Percentiles rank a stretch among this genome's conserved stretches.
Evolutionary conservation across 2,329 filamentous ascomycete genomes (phyloP).

Genomic region (Colletotrichum spinosum): DNA sequence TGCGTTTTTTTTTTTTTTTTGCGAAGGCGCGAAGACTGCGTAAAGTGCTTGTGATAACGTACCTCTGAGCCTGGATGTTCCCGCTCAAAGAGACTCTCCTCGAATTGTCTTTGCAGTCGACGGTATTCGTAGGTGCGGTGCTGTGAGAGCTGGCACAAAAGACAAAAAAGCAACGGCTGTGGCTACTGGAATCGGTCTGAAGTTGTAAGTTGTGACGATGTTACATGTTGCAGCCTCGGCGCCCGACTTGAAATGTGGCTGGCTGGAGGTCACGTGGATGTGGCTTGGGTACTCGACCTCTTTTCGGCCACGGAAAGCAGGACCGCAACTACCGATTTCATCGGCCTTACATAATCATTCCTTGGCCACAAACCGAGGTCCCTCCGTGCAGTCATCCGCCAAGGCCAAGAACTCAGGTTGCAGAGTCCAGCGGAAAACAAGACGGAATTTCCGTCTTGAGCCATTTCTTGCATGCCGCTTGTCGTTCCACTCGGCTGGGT

Average conservation of each 20-base stretch:
- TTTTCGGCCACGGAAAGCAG: neutral
- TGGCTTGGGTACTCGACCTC: neutral
- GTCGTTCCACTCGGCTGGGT: conserved; percentile 21
- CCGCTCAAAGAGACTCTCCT: conserved; percentile 48
- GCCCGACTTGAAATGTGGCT: conserved; percentile 15
- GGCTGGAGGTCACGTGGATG: conserved; percentile 6
- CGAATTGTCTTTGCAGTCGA: conserved; percentile 18
- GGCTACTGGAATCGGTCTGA: conserved; percentile 1
- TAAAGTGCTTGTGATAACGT: conserved; percentile 51
- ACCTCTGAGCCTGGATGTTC: conserved; percentile 60
- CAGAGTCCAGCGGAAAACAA: conserved; percentile 27
- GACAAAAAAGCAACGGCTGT: conserved; percentile 6
- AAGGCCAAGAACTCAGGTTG: conserved; percentile 1
- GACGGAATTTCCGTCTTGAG: conserved; percentile 33
- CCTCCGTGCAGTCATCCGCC: conserved; percentile 20
- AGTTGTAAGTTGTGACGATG: conserved; percentile 16
- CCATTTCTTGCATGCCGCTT: conserved; percentile 14
- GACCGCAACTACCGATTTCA: conserved; percentile 9
- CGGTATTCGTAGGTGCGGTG: conserved; percentile 1
- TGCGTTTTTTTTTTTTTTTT: conserved; percentile 31
- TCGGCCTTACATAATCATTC: conserved; percentile 19
- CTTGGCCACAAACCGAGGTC: conserved; percentile 20
- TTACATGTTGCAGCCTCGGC: conserved; percentile 23
- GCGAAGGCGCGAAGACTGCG: conserved; percentile 21
- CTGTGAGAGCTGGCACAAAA: conserved; percentile 23